These are phyloP conservation scores for Oryza punctata DNA, from an alignment of 176 grass and related monocot species.

Conservation along the genomic window DNA sequence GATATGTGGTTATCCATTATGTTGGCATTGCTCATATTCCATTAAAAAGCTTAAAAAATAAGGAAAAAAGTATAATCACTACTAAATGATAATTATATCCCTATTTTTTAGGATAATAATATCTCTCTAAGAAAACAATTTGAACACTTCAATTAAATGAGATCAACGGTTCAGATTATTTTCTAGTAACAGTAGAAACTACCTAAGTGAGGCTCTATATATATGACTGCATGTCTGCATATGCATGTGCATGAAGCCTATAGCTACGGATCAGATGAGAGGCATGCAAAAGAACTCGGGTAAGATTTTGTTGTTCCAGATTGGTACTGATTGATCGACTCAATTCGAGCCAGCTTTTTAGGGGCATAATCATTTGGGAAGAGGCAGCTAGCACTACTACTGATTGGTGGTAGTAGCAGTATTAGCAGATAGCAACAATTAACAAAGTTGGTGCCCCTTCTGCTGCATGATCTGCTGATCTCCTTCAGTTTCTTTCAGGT, in stretches of 20 bases:
- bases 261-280: background rate
- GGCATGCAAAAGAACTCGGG: background rate
- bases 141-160: no score
- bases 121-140: no score
- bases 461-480: background rate
- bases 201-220: no score
- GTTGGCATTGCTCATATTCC: no score
- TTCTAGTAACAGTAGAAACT: no score
- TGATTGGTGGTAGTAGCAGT: background rate
- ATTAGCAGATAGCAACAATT: background rate
- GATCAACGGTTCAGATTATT: no score
- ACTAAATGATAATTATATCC: no score
- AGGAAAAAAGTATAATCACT: no score
- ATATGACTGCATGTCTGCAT: background rate
- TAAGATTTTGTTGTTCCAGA: background rate
- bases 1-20: no score
- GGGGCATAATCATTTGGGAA: background rate
- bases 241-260: background rate
- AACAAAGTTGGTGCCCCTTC: background rate
- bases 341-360: background rate
- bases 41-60: no score
- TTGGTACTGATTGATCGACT: background rate
- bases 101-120: no score
- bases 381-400: background rate
- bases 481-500: background rate